Base-by-base conservation (phyloP, 163 green algal species). In the Chlamydomonas reinhardtii region DNA sequence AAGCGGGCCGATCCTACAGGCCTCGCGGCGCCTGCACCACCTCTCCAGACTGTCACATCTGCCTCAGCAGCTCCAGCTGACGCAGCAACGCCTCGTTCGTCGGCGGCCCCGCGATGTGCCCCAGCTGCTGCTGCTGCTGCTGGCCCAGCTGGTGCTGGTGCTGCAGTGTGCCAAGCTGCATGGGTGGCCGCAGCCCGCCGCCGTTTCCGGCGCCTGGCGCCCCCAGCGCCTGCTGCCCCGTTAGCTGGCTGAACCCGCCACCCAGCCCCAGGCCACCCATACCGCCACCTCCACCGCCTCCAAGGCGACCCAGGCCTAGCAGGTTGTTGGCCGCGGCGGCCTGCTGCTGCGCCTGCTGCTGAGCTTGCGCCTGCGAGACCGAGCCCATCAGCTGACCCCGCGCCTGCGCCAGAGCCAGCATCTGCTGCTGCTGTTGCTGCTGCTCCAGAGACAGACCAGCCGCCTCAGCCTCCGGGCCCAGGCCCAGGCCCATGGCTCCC, bases 11-110 rank as follows among this genome's bases (percentile, higher is more conserved):
- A n/a, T n/a, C n/a, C n/a, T n/a, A n/a, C n/a, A n/a, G n/a, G n/a
- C n/a, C n/a, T n/a, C n/a, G n/a, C n/a, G n/a, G n/a, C n/a, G n/a
- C n/a, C n/a, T n/a, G n/a, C n/a, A n/a, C n/a, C n/a, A n/a, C n/a
- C n/a, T n/a, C n/a, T n/a, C n/a, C n/a, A n/a, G n/a, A n/a, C n/a
- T 1, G 2, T 48, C 52, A 80, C 81, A 87, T 80, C 37, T 87
- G 81, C 19, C 81, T 29, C 54, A 87, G 71, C 59, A 87, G 29
- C 71, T 87, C 81, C 17, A 87, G 35, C 34, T 87, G 81, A n/a
- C 81, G 34, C 71, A 87, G 29, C 5, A 87, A 59, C 6, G 70
- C 71, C 29, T 87, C 81, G 37, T 87, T 87, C 0, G 56, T 81
- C 35, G 81, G 81, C 32, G 70, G 70, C 0, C 70, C 81, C 22